Conservation (phyloP, 306 rosid genomes). For the Geum urbanum region DNA sequence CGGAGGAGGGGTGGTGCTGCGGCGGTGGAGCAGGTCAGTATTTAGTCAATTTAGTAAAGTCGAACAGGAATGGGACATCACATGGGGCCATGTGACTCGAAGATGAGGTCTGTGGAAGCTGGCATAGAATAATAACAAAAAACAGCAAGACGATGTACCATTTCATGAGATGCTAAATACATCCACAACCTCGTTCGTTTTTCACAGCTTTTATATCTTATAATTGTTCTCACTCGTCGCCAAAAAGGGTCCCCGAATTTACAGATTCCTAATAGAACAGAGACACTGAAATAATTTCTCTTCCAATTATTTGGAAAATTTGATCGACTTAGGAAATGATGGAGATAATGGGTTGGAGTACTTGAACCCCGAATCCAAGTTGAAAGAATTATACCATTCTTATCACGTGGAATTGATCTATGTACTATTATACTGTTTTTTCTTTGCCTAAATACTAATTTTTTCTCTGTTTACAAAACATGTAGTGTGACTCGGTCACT, state of each 20-base stretch:
- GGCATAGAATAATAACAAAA: constrained; percentile 18
- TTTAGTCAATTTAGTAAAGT: background rate
- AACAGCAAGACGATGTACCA: constrained; percentile 20
- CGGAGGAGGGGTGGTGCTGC: background rate
- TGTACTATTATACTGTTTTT: too few relatives aligned
- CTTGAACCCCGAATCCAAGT: too few relatives aligned
- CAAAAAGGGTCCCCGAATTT: background rate
- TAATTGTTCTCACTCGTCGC: background rate
- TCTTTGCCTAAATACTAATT: too few relatives aligned
- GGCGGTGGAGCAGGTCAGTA: background rate
- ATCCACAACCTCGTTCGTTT: constrained; percentile 15
- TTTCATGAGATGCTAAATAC: background rate
- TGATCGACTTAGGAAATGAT: background rate
- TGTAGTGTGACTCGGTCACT: too few relatives aligned
- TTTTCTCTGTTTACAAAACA: too few relatives aligned
- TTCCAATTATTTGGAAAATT: background rate
- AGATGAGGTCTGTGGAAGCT: constrained; percentile 12
- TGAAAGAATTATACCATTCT: too few relatives aligned
- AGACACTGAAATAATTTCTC: background rate
- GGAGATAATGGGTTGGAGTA: too few relatives aligned
- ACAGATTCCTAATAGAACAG: background rate
- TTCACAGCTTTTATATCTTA: constrained; percentile 3
- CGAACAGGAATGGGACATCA: constrained; percentile 29
- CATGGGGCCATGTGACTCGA: constrained; percentile 43
- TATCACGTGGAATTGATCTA: too few relatives aligned